Base-by-base conservation (phyloP, 768 basidiomycete species). In the Mycena floridula region DNA sequence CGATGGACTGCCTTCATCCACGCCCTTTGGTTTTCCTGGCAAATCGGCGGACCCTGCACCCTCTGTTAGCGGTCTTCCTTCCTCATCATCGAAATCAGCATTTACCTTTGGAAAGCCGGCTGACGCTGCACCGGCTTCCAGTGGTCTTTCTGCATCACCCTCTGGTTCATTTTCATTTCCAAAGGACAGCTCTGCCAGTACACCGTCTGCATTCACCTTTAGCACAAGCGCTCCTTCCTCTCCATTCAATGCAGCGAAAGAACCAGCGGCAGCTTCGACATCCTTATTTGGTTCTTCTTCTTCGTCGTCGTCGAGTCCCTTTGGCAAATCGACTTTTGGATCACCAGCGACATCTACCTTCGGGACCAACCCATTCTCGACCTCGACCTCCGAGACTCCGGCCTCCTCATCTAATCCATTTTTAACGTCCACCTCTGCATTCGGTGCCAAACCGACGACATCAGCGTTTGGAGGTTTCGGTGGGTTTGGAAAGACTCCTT, bases 391-490 rank as follows among this genome's bases (percentile, higher is more conserved):
- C n/a, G n/a, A n/a, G n/a, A n/a, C n/a, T n/a, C n/a, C n/a, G n/a
- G n/a, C n/a, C 28, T 32, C 28, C 16, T 32, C 28, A 32, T 32
- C 28, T 4, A 53, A 53, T 37, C 28, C 52, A 8, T 11, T 48
- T 5, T 7, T 44, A 16, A 39, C 47, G 28, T 37, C 26, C 36
- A 30, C 25, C 38, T 45, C 49, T 27, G 24, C 47, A 22, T 46
- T 24, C 27, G 25, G 30, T 39, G 40, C 49, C 40, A 25, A 39
- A 39, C 8, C 38, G 38, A 22, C 4, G 41, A 27, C 16, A 25
- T 39, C 36, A 22, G 44, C 60, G 1, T 61, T 61, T 39, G 54
- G 56, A 24, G 57, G 54, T 2, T 67, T 67, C 40, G 47, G 47
- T 15, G 45, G 26, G 20, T 48, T 52, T 30, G 59, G 59, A 21